A percentile compares a stretch with the other conserved stretches of the same genome.
Evolutionary conservation across 1,284 basidiomycete genomes (phyloP).

Genomic region (Tremellales sp.): DNA sequence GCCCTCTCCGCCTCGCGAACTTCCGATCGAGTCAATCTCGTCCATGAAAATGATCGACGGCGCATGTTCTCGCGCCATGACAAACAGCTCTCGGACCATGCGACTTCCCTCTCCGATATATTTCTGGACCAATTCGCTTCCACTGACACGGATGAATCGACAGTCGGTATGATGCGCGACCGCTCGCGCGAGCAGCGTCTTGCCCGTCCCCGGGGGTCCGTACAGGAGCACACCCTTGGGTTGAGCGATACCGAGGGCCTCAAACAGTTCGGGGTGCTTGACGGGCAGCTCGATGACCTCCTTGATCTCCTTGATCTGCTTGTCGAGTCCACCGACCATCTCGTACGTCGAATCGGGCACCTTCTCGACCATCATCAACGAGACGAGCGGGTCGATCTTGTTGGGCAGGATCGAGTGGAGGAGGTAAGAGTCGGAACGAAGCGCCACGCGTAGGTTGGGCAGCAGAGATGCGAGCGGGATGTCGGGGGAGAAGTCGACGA

Average conservation of each 20-base stretch:
- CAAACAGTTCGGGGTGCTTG: conserved; percentile 97
- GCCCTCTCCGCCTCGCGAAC: conserved; percentile 83
- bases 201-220: conserved; percentile 95
- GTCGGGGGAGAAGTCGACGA: conserved; percentile 88
- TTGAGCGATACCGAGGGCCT: conserved; percentile 92
- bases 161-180: conserved; percentile 98
- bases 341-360: conserved; percentile 99
- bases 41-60: conserved; percentile 99
- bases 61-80: conserved; percentile 97
- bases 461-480: conserved; percentile 79
- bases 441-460: conserved; percentile 84
- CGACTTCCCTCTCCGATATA: conserved; percentile 96
- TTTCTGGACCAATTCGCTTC: conserved; percentile 95
- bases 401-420: conserved; percentile 92
- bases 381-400: conserved; percentile 92
- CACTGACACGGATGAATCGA: conserved; percentile 94
- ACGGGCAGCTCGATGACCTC: conserved; percentile 98
- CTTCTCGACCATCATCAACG: conserved; percentile 99
- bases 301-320: conserved; percentile 98
- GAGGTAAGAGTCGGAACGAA: conserved; percentile 92
- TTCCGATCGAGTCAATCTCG: conserved; percentile 98
- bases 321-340: conserved; percentile 98
- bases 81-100: conserved; percentile 96
- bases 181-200: conserved; percentile 87
- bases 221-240: conserved; percentile 96